A percentile compares a stretch with the other conserved stretches of the same genome.
Evolutionary conservation across 2,329 filamentous ascomycete genomes (phyloP).

Genomic region (Aspergillus floridensis): DNA sequence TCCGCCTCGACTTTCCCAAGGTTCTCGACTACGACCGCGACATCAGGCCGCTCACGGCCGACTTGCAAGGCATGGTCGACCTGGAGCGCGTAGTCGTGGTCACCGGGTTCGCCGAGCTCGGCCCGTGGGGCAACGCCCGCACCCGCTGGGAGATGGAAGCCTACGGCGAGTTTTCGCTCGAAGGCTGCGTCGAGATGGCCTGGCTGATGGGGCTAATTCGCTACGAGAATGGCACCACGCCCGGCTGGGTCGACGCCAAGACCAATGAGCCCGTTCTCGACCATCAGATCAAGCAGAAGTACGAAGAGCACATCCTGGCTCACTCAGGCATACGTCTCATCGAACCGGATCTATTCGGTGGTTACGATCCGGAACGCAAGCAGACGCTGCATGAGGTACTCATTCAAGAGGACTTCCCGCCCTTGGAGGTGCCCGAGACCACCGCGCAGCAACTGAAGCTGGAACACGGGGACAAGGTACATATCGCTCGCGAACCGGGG

Average conservation of each 20-base stretch:
- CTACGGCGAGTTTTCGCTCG: not conserved
- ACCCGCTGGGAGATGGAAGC: constrained; percentile 10
- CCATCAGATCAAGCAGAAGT: constrained; percentile 1
- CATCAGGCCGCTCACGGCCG: constrained; percentile 1
- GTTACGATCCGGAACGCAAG: constrained; percentile 81
- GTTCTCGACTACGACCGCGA: constrained; percentile 2
- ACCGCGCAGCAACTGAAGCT: constrained; percentile 5
- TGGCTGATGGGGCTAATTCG: constrained; percentile 9
- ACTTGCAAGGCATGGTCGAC: not conserved
- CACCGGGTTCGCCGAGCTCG: constrained; percentile 5
- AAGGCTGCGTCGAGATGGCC: constrained; percentile 9
- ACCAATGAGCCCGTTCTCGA: constrained; percentile 3
- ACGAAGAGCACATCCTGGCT: constrained; percentile 64
- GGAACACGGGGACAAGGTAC: constrained; percentile 3
- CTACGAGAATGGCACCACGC: not conserved
- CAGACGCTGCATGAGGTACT: constrained; percentile 93
- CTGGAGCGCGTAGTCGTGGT: not conserved
- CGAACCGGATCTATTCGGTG: constrained; percentile 7
- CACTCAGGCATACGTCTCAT: constrained; percentile 94
- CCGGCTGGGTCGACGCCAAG: constrained; percentile 2
- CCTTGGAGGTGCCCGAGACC: constrained; percentile 52
- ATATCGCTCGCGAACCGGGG: not conserved
- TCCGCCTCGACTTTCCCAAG: not conserved
- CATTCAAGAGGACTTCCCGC: constrained; percentile 89
- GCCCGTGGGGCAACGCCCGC: constrained; percentile 10